Evolutionary conservation across 306 rosid species (phyloP).

Genomic region (Cucumis cinereus): DNA sequence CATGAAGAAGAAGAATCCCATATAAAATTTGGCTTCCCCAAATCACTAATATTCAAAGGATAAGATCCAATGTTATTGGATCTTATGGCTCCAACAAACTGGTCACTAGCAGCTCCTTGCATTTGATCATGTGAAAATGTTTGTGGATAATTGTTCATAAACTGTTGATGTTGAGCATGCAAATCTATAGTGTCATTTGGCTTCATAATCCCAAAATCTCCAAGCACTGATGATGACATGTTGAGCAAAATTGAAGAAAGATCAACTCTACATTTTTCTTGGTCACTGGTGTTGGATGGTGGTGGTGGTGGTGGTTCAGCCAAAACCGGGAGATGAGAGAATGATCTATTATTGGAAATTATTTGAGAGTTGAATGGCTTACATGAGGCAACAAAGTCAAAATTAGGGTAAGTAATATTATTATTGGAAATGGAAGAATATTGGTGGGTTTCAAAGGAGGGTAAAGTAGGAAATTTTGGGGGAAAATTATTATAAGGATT

Average conservation of each 20-base stretch:
- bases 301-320: neutral
- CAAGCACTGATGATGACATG: constrained; percentile 57
- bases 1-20: constrained; percentile 13
- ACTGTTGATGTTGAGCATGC: constrained; percentile 10
- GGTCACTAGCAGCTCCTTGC: neutral
- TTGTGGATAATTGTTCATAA: neutral
- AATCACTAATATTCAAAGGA: neutral
- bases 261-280: constrained; percentile 14
- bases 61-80: neutral
- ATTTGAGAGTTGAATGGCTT: constrained; percentile 1
- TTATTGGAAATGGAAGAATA: neutral
- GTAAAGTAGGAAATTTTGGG: neutral
- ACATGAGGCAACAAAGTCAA: constrained; percentile 3
- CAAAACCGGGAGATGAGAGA: constrained; percentile 6
- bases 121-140: neutral
- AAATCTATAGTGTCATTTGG: constrained; percentile 30
- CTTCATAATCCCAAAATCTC: constrained; percentile 3
- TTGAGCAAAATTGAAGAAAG: constrained; percentile 52
- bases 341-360: neutral
- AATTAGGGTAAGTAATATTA: neutral
- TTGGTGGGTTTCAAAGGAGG: neutral
- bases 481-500: neutral
- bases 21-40: neutral
- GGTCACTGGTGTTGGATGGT: constrained; percentile 3
- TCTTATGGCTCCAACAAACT: constrained; percentile 7